Evolutionary conservation across 192 early-diverging fungal species (phyloP).

Genomic region (Coemansia sp.): DNA sequence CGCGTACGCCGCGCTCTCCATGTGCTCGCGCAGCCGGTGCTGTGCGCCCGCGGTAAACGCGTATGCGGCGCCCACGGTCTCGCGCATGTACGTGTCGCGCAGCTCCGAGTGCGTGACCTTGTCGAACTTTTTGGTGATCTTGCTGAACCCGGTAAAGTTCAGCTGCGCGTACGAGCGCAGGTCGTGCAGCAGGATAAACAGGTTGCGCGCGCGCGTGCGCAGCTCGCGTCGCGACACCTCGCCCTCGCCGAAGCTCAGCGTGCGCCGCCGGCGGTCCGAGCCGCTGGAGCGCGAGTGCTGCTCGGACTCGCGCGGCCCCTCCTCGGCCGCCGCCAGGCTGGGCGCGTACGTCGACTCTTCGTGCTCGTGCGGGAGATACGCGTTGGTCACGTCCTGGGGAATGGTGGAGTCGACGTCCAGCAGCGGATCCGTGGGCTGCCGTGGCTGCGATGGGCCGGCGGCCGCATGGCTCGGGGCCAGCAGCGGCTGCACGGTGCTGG

Average conservation of each 20-base stretch:
- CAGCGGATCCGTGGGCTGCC: not conserved
- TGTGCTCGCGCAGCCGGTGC: conserved; percentile 56
- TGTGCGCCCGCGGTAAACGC: conserved; percentile 68
- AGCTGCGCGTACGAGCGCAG: conserved; percentile 83
- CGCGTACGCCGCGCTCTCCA: conserved; percentile 44
- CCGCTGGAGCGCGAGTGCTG: not conserved
- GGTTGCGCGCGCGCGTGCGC: conserved; percentile 56
- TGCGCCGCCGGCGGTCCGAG: conserved; percentile 11
- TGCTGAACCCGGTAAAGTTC: conserved; percentile 89
- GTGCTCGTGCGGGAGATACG: conserved; percentile 36
- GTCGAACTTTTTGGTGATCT: conserved; percentile 97
- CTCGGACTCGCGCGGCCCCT: not conserved
- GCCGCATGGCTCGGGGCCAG: not conserved
- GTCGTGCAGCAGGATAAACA: conserved; percentile 81
- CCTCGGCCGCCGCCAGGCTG: conserved; percentile 8
- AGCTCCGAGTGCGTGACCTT: conserved; percentile 80
- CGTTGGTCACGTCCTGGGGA: conserved; percentile 42
- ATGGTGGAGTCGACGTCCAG: conserved; percentile 22
- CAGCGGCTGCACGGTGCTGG: conserved; percentile 9
- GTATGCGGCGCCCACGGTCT: conserved; percentile 60
- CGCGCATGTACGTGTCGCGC: conserved; percentile 66
- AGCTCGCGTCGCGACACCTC: conserved; percentile 31
- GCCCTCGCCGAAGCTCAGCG: conserved; percentile 21
- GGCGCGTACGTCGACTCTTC: conserved; percentile 26
- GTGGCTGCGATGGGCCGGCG: not conserved